Evolutionary conservation across 73 alveolate genomes (phyloP).

Genomic region (Uronychia setigera): DNA sequence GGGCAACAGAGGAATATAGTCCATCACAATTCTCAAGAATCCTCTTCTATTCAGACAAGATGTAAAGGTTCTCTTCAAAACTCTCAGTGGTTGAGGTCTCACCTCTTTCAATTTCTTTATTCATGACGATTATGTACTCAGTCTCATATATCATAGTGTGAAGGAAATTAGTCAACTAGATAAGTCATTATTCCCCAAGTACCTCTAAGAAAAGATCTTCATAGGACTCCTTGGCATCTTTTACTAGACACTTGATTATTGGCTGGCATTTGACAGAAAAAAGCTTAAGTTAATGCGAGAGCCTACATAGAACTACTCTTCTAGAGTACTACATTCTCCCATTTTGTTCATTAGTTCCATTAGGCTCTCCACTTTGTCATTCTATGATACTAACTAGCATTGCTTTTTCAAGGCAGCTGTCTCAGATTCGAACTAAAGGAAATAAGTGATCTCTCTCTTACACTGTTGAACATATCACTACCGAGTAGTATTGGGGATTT

Average conservation of each 20-base stretch:
- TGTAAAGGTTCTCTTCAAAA: too few species aligned
- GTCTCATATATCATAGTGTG: constrained; percentile 39
- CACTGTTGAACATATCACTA: constrained; percentile 25
- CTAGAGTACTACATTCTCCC: constrained; percentile 16
- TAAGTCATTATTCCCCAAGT: constrained; percentile 12
- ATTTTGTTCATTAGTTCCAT: constrained; percentile 7
- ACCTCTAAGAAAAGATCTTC: background rate
- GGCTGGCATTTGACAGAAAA: constrained; percentile 50
- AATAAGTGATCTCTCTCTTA: background rate
- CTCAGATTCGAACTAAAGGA: constrained; percentile 42
- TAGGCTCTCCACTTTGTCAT: constrained; percentile 19
- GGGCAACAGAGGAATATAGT: constrained; percentile 55
- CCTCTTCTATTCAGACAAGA: constrained; percentile 29
- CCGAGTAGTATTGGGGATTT: constrained; percentile 15
- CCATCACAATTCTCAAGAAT: constrained; percentile 48
- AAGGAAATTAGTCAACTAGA: constrained; percentile 16
- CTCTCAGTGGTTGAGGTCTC: background rate
- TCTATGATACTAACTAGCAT: background rate
- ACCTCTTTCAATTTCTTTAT: constrained; percentile 1
- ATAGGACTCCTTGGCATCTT: constrained; percentile 31
- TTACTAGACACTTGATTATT: constrained; percentile 24
- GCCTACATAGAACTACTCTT: constrained; percentile 23
- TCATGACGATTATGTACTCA: constrained; percentile 32
- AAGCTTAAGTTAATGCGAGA: background rate
- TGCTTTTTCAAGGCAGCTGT: constrained; percentile 31